These are phyloP conservation scores for Chimonanthus salicifolius DNA, from an alignment of 164 flowering plant genomes.

Conservation along the genomic window DNA sequence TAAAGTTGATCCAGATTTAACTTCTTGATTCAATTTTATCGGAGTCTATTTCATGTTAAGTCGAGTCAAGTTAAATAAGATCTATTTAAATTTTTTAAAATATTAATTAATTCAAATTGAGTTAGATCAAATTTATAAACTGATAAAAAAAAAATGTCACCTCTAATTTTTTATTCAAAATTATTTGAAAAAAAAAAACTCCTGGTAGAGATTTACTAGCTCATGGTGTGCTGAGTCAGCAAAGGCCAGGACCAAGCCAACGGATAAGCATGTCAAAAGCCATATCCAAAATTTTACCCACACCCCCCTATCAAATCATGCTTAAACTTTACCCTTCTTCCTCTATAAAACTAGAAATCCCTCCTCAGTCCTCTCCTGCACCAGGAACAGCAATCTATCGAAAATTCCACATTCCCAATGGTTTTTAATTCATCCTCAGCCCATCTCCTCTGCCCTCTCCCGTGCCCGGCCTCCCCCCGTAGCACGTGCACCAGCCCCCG, in stretches of 20 bases:
- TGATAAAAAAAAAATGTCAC: too few relatives aligned
- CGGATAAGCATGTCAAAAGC: background rate
- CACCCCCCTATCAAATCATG: slow-evolving; percentile 1
- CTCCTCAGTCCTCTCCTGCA: background rate
- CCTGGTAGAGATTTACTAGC: background rate
- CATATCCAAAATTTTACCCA: background rate
- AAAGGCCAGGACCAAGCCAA: background rate
- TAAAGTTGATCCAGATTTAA: too few relatives aligned
- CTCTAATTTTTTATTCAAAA: too few relatives aligned
- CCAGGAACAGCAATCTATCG: background rate
- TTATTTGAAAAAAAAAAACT: too few relatives aligned
- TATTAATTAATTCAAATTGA: too few relatives aligned
- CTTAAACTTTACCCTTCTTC: background rate
- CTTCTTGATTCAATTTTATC: too few relatives aligned
- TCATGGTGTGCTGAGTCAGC: background rate
- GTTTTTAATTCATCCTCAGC: slow-evolving; percentile 5
- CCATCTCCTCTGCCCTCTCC: background rate
- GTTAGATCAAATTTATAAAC: too few relatives aligned
- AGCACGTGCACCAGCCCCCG: slow-evolving; percentile 10
- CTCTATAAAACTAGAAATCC: background rate
- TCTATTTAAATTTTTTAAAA: too few relatives aligned
- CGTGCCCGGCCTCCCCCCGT: background rate
- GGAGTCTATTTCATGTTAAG: too few relatives aligned
- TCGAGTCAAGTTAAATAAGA: too few relatives aligned
- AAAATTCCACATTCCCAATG: background rate